Evolutionary conservation across 2,329 filamentous ascomycete genomes (phyloP), one percentile per base, ranked within the genome.

Genomic region (Cytospora mali): DNA sequence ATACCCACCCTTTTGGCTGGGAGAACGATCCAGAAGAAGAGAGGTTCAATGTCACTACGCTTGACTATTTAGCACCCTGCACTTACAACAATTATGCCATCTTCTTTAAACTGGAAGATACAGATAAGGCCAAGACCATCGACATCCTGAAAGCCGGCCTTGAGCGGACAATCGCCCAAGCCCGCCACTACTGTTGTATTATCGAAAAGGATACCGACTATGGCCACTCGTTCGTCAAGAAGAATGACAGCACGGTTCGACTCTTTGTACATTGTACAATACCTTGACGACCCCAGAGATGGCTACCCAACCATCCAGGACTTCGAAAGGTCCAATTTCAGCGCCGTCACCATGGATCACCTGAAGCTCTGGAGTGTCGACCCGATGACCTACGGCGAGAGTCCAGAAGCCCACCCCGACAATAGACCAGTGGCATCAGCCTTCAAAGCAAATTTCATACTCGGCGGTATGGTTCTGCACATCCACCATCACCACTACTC

Each of bases 401-500:
- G 73, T 66, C 74, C 74, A 1, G 77, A 78, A 59, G 73, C 74
- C 5, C 68, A 75, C 14, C 74, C 74, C 0, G 70, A 74, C 18
- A 68, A 61, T 5, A 74, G 66, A 9, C 77, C 78, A 1, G 62
- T 71, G 0, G 67, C 72, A 0, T 69, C 77, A 0, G 76, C 72
- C 0, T 80, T 76, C 67, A 74, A 79, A 58, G 74, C 74, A 0
- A 80, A 75, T 66, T 76, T 81, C 48, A 69, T 80, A 28, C 72
- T 68, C 0, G 77, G 77, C 3, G 78, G 78, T 0, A 62, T 80
- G 1, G 71, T 80, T 10, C 73, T 80, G 57, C 75, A 73, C 35
- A 77, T 76, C 56, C 76, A 80, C 48, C 68, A 71, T 55, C 79
- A 80, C 51, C 78, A 81, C 61, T 80, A 76, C 54, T 66, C 73